Evolutionary conservation across 2,329 filamentous ascomycete species (phyloP).

Genomic region (Tolypocladium inflatum): DNA sequence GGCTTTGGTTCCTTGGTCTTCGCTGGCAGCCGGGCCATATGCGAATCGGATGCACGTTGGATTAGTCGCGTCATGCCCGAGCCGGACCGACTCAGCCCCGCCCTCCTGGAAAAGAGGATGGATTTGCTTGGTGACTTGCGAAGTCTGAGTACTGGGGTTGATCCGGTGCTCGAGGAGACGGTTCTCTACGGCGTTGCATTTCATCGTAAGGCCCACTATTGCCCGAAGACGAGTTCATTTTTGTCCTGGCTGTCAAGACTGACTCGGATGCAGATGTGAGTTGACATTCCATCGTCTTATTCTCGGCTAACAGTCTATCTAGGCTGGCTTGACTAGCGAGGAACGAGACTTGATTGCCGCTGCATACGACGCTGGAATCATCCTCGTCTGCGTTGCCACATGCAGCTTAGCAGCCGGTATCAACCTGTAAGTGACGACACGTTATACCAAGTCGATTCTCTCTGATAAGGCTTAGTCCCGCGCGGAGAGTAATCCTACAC

Average conservation of each 20-base stretch:
- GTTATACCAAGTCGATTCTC: background rate
- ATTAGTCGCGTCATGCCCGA: constrained; percentile 58
- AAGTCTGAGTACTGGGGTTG: constrained; percentile 56
- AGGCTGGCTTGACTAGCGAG: constrained; percentile 63
- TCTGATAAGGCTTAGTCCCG: constrained; percentile 30
- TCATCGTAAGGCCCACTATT: constrained; percentile 47
- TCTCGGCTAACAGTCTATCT: constrained; percentile 19
- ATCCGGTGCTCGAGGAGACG: constrained; percentile 54
- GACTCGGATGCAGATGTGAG: constrained; percentile 24
- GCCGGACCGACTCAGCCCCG: constrained; percentile 31
- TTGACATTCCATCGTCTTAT: background rate
- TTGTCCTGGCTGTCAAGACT: background rate
- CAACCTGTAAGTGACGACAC: constrained; percentile 41
- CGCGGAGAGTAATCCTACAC: constrained; percentile 65
- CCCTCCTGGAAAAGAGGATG: constrained; percentile 45
- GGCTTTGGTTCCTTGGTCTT: constrained; percentile 68
- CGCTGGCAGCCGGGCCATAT: constrained; percentile 57
- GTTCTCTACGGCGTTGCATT: constrained; percentile 62
- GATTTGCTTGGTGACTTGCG: constrained; percentile 59
- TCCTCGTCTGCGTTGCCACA: constrained; percentile 67
- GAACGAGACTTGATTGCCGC: constrained; percentile 63
- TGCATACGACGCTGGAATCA: constrained; percentile 57
- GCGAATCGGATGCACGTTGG: constrained; percentile 57
- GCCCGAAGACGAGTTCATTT: background rate
- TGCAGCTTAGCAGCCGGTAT: constrained; percentile 78